phyloP scores from a whole-genome alignment of 2,329 filamentous ascomycete species.

The Cadophora sp. region DNA sequence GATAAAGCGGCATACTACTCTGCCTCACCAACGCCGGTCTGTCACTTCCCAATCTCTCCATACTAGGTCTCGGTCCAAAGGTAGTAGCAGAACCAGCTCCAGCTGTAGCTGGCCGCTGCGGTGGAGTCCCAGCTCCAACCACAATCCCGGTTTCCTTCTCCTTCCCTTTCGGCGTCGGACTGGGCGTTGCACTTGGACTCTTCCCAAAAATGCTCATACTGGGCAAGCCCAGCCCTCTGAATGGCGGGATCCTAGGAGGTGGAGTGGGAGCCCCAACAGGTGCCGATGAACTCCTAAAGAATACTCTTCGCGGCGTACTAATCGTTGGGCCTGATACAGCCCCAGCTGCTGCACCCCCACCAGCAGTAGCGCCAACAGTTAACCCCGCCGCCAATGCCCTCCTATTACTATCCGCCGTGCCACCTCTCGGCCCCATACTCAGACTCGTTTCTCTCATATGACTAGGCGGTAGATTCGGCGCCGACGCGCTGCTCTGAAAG shows the following conservation, averaged over 20 bases:
- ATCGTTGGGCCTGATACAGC: background rate
- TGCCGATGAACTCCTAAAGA: conserved; percentile 10
- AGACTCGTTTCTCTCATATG: conserved; percentile 20
- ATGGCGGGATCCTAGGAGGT: background rate
- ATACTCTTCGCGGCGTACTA: background rate
- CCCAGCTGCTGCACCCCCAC: background rate
- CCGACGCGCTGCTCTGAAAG: background rate
- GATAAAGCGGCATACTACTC: conserved; percentile 16
- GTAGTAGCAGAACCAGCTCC: background rate
- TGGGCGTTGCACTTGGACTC: background rate
- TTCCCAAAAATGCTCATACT: conserved; percentile 8
- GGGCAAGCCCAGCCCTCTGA: background rate
- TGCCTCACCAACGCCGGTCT: conserved; percentile 7
- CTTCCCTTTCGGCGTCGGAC: conserved; percentile 5
- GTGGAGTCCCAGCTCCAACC: background rate
- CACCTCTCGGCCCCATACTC: conserved; percentile 24
- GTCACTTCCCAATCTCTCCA: background rate
- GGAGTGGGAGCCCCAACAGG: conserved; percentile 12
- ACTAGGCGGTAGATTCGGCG: background rate
- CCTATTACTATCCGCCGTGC: conserved; percentile 7
- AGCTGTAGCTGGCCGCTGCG: background rate
- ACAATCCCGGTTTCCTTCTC: background rate
- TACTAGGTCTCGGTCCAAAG: background rate
- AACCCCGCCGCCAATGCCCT: background rate
- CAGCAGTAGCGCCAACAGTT: background rate